These are phyloP conservation scores for Centella asiatica DNA, from an alignment of 129 eudicot genomes.

Conservation along the genomic window DNA sequence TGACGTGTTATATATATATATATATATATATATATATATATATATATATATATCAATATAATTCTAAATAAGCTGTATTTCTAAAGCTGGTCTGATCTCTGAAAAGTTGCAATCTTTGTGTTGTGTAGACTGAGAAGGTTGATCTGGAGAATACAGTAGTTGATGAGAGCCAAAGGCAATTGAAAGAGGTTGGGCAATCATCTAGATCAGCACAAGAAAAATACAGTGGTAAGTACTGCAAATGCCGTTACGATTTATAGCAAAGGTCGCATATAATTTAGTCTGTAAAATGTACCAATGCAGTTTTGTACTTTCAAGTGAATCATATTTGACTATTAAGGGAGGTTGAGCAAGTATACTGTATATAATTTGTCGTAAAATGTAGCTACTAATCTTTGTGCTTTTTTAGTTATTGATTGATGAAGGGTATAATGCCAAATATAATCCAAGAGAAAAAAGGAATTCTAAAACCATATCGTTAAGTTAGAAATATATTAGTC, in stretches of 20 bases:
- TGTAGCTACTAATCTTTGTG: neutral
- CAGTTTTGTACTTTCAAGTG: neutral
- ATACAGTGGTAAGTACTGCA: conserved; percentile 52
- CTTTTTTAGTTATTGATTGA: neutral
- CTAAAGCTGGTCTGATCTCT: neutral
- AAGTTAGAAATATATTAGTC: too few species aligned
- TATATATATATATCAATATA: too few species aligned
- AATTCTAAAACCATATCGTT: too few species aligned
- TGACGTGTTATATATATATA: too few species aligned
- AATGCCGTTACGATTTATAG: neutral
- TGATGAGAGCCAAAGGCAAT: conserved; percentile 87
- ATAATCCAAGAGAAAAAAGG: too few species aligned
- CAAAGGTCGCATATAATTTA: neutral
- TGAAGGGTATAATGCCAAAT: too few species aligned
- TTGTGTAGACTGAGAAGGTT: conserved; percentile 91
- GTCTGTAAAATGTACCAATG: neutral
- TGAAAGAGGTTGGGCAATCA: conserved; percentile 52
- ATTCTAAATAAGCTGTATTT: too few species aligned
- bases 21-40: too few species aligned
- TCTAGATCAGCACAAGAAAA: conserved; percentile 58
- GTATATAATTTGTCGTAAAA: neutral
- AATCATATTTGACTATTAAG: neutral
- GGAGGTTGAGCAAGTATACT: neutral
- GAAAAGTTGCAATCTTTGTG: conserved; percentile 11
- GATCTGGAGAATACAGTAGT: conserved; percentile 98